phyloP scores from a whole-genome alignment of 2,329 filamentous ascomycete genomes.

The Trichoderma pleuroti region DNA sequence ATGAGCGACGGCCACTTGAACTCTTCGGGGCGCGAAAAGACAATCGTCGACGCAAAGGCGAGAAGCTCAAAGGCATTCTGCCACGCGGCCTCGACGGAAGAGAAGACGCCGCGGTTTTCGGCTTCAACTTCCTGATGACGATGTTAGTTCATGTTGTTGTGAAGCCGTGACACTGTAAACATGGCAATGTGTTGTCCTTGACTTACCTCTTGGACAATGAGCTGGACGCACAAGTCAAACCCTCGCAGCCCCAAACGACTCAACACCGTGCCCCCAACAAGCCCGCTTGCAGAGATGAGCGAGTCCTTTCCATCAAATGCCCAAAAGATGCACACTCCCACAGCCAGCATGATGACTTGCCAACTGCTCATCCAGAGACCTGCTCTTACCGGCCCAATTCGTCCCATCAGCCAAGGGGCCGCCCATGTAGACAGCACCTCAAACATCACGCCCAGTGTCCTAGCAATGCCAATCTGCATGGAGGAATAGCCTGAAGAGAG shows the following conservation, averaged over 20 bases:
- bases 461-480: slow-evolving; percentile 49
- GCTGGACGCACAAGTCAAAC: slow-evolving; percentile 58
- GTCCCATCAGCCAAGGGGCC: slow-evolving; percentile 52
- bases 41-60: slow-evolving; percentile 62
- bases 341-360: slow-evolving; percentile 57
- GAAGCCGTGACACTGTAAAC: background rate
- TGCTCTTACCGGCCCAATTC: slow-evolving; percentile 57
- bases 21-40: slow-evolving; percentile 59
- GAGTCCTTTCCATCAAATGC: slow-evolving; percentile 22
- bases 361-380: slow-evolving; percentile 70
- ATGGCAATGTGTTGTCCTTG: slow-evolving; percentile 19
- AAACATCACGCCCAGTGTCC: slow-evolving; percentile 50
- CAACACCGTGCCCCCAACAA: slow-evolving; percentile 50
- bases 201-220: slow-evolving; percentile 58
- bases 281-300: slow-evolving; percentile 42
- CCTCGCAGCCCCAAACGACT: slow-evolving; percentile 61
- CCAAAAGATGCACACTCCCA: slow-evolving; percentile 42
- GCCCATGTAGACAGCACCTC: slow-evolving; percentile 61
- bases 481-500: slow-evolving; percentile 51
- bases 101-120: slow-evolving; percentile 63
- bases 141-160: background rate
- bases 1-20: slow-evolving; percentile 63
- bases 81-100: slow-evolving; percentile 61
- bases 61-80: slow-evolving; percentile 69
- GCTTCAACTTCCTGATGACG: slow-evolving; percentile 49